Evolutionary conservation across 257 asterid species (phyloP), one percentile per base, ranked within the genome.

Genomic region (Cruciata laevipes): DNA sequence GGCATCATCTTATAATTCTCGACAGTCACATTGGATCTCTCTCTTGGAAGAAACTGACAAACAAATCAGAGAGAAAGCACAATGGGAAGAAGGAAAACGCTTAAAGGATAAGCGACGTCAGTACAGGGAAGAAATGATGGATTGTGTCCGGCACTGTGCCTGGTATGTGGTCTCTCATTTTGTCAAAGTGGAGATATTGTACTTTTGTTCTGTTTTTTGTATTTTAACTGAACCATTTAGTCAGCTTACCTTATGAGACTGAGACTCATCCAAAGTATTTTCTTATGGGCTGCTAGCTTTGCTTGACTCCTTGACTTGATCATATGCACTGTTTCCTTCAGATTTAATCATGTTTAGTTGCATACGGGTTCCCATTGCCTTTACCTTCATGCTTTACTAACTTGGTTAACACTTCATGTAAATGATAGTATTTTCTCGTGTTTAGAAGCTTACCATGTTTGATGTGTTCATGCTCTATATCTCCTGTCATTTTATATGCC

Each of bases 141-240:
- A 92, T 74, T 89, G 96, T 78, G 89, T 89, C 79, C 81, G 98
- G 82, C 97, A 87, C 80, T 87, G 91, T 82, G 91, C 95, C 75
- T 92, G 98, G 98, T 92, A 92, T 57, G 32, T 33, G 35, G 47
- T 42, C 65, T 52, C 49, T 4, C 35, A 30, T 35, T 58, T 64
- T 27, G 47, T 8, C 21, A 37, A 40, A 3, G 20, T 33, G 12
- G 35, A 44, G 24, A 12, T 35, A 35, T 68, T 27, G 66, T 31
- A 17, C 33, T 37, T 53, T 23, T 58, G 14, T 23, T 23, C 47
- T 13, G n/a, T 25, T 21, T 6, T 49, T 25, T 33, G 5, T 32
- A 47, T 21, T 21, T 38, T 38, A 64, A 38, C 12, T 65, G 24
- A 13, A 21, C 20, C 32, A 37, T 20, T 2, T 38, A 30, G 6